Conservation (phyloP, 2,329 filamentous ascomycete species). For the Colletotrichum chrysophilum region DNA sequence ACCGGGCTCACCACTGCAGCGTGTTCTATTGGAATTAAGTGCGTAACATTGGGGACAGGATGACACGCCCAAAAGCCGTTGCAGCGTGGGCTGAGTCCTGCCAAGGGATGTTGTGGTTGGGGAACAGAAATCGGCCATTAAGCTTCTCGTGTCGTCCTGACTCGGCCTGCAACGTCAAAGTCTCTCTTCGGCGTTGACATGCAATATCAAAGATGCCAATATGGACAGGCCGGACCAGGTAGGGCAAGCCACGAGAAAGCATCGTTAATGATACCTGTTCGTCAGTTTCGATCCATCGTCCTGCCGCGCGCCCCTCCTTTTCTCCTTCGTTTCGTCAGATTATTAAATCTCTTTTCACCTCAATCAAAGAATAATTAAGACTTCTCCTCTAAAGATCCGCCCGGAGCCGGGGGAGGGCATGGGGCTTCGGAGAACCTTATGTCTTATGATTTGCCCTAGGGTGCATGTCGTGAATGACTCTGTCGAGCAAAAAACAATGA, state of each 20-base stretch:
- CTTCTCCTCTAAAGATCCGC: neutral
- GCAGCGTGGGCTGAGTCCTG: neutral
- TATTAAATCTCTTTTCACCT: neutral
- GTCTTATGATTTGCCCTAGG: neutral
- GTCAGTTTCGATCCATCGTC: neutral
- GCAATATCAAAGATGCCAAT: neutral
- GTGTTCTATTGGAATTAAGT: neutral
- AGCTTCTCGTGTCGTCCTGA: conserved; percentile 8
- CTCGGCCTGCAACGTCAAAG: conserved; percentile 7
- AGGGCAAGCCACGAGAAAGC: neutral
- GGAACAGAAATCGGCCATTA: neutral
- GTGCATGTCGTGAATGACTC: neutral
- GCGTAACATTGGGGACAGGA: neutral
- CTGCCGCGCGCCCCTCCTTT: neutral
- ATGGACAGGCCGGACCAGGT: neutral
- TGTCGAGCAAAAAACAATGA: neutral
- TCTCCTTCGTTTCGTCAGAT: neutral
- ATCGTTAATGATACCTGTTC: neutral
- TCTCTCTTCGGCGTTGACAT: neutral
- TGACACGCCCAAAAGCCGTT: neutral
- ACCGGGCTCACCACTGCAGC: neutral
- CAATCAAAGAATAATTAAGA: neutral
- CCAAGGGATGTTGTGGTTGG: neutral
- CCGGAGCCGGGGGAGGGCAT: neutral
- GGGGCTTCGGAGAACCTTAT: neutral